Evolutionary conservation across 257 asterid genomes (phyloP), one percentile per base, ranked within the genome.

Genomic region (Ocimum tenuiflorum): DNA sequence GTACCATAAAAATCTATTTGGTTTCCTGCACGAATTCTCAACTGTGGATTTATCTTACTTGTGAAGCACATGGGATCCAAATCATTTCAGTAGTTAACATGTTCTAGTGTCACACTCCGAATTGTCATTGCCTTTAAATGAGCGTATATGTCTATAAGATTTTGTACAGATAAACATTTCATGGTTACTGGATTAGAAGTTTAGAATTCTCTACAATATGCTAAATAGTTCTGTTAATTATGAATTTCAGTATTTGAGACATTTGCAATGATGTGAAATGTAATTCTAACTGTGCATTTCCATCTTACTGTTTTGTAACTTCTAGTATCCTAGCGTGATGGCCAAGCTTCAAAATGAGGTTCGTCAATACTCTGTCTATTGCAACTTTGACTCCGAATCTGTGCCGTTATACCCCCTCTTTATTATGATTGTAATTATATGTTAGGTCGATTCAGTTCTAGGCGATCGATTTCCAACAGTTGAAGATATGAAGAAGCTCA

Each of bases 301-400:
- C 46, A 15, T 68, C 39, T 68, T 24, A 27, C 68, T 57, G 42
- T 50, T 64, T 54, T 60, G 12, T 47, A 42, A 75, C 62, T 63
- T 73, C 72, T 87, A 92, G 99, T 94, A 92, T 72, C 99, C 97
- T 52, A 76, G 85, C 62, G 83, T 80, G 62, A 74, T 92, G 94
- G 88, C 90, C 71, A 92, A 89, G 82, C 97, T 92, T 84, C 96
- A 82, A 82, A 69, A 88, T 17, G 99, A 92, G 97, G 99, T 92
- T 60, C n/a, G 74, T 60, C 64, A 42, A 65, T 27, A 41, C 55
- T 54, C 18, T 54, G 42, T 6, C 4, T 0, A 15, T 70, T 45
- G 29, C 38, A 66, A 31, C 31, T 39, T 55, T 19, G 46, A 24
- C 6, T 52, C 59, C 0, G 17, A 36, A 50, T 38, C 36, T 59